Conservation (phyloP, 2,329 filamentous ascomycete genomes). For the Curvularia hawaiiensis region DNA sequence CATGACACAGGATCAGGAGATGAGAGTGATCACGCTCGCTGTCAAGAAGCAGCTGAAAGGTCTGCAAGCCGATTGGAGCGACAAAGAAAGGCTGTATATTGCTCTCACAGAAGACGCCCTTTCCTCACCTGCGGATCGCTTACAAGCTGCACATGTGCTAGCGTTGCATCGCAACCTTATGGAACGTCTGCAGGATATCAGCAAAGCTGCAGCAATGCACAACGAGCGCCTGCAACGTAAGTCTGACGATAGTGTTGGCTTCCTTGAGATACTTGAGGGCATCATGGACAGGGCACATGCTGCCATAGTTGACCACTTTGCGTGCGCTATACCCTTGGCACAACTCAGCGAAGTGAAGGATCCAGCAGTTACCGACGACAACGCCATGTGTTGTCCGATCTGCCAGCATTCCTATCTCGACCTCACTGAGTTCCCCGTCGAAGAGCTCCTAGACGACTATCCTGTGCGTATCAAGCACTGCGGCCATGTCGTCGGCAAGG, state of each 20-base stretch:
- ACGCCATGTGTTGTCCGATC: slow-evolving; percentile 22
- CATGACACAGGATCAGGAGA: slow-evolving; percentile 10
- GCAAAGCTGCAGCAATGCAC: not conserved
- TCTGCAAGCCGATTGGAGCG: slow-evolving; percentile 5
- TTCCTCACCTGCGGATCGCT: slow-evolving; percentile 8
- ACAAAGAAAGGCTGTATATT: slow-evolving; percentile 28
- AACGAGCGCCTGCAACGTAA: slow-evolving; percentile 4
- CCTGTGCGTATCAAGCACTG: slow-evolving; percentile 35
- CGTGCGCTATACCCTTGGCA: slow-evolving; percentile 26
- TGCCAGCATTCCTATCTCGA: slow-evolving; percentile 31
- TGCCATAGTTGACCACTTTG: slow-evolving; percentile 25
- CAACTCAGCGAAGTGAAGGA: slow-evolving; percentile 1
- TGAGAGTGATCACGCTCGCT: slow-evolving; percentile 17
- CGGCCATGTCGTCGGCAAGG: slow-evolving; percentile 31
- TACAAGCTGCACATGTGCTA: slow-evolving; percentile 17
- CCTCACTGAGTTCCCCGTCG: slow-evolving; percentile 8
- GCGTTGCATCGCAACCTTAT: slow-evolving; percentile 22
- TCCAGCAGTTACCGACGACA: slow-evolving; percentile 9
- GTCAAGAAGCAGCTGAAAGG: slow-evolving; percentile 19
- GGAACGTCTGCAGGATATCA: slow-evolving; percentile 8
- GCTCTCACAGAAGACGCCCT: slow-evolving; percentile 19
- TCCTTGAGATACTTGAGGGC: slow-evolving; percentile 2
- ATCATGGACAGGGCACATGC: slow-evolving; percentile 10
- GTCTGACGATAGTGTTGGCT: not conserved
- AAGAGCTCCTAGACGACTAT: slow-evolving; percentile 27